Conservation (phyloP, 2,329 filamentous ascomycete species). For the Fusarium metavorans region DNA sequence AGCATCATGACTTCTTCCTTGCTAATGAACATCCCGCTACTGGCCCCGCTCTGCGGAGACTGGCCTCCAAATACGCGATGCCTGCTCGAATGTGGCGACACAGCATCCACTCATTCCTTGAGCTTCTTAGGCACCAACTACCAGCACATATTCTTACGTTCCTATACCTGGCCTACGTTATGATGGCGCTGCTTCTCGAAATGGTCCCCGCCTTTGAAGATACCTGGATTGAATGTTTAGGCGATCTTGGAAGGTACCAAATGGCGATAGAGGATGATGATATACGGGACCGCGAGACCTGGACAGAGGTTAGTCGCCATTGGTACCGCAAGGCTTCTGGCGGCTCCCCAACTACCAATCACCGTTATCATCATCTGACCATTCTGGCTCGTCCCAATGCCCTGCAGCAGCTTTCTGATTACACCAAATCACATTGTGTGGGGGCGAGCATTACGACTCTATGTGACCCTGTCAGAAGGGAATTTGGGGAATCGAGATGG, state of each 20-base stretch:
- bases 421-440: slow-evolving; percentile 77
- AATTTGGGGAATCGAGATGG: too few species aligned
- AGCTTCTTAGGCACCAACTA: slow-evolving; percentile 78
- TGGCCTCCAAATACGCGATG: slow-evolving; percentile 89
- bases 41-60: slow-evolving; percentile 70
- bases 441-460: slow-evolving; percentile 77
- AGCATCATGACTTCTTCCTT: slow-evolving; percentile 88
- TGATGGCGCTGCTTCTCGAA: slow-evolving; percentile 88
- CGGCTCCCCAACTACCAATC: slow-evolving; percentile 77
- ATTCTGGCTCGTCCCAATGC: slow-evolving; percentile 79
- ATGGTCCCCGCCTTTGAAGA: slow-evolving; percentile 85
- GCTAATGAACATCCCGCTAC: slow-evolving; percentile 89
- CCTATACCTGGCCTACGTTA: slow-evolving; percentile 88
- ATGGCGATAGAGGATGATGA: slow-evolving; percentile 94
- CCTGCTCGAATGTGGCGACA: slow-evolving; percentile 94
- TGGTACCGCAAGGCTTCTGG: slow-evolving; percentile 91
- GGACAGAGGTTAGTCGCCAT: slow-evolving; percentile 81
- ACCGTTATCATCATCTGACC: slow-evolving; percentile 89
- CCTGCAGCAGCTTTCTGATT: slow-evolving; percentile 79
- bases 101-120: slow-evolving; percentile 87
- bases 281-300: slow-evolving; percentile 78
- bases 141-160: slow-evolving; percentile 90
- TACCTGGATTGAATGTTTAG: slow-evolving; percentile 94
- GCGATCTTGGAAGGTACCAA: slow-evolving; percentile 82
- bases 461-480: accelerated